Conservation (phyloP, 1,284 basidiomycete species). For the Albatrellus sp. region DNA sequence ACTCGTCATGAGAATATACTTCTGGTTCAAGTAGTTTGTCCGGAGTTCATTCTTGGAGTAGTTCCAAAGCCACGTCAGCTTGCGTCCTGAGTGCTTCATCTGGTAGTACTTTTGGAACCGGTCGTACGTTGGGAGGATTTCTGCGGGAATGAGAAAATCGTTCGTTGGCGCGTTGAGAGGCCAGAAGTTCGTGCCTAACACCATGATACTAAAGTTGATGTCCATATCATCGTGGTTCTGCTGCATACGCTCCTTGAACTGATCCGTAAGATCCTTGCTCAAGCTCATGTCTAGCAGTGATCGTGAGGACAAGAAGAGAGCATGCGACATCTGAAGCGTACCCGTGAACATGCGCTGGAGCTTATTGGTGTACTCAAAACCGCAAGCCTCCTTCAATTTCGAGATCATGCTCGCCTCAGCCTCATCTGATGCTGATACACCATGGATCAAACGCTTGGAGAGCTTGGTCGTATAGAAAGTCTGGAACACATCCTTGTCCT, state of each 20-base stretch:
- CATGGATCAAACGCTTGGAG: conserved; percentile 89
- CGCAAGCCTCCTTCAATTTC: conserved; percentile 95
- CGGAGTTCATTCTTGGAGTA: conserved; percentile 93
- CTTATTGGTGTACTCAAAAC: conserved; percentile 98
- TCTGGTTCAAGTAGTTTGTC: conserved; percentile 86
- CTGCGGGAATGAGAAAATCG: conserved; percentile 83
- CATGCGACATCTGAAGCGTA: conserved; percentile 21
- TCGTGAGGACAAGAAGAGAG: conserved; percentile 5
- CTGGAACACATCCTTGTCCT: conserved; percentile 99
- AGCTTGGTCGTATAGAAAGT: conserved; percentile 98
- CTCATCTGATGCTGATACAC: conserved; percentile 91
- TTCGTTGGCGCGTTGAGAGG: conserved; percentile 76
- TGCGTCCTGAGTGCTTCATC: conserved; percentile 88
- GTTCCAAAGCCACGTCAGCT: conserved; percentile 97
- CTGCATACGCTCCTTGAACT: conserved; percentile 91
- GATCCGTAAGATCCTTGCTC: conserved; percentile 92
- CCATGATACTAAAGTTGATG: conserved; percentile 88
- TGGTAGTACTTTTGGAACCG: conserved; percentile 92
- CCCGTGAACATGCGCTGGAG: conserved; percentile 97
- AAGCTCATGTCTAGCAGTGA: conserved; percentile 73
- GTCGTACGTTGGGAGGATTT: conserved; percentile 81
- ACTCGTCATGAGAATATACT: conserved; percentile 93
- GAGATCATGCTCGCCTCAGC: conserved; percentile 98
- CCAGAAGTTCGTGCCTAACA: conserved; percentile 96
- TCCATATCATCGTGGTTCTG: conserved; percentile 77